These are phyloP conservation scores for Lipomyces starkeyi DNA, from an alignment of 805 yeast species.

Conservation along the genomic window DNA sequence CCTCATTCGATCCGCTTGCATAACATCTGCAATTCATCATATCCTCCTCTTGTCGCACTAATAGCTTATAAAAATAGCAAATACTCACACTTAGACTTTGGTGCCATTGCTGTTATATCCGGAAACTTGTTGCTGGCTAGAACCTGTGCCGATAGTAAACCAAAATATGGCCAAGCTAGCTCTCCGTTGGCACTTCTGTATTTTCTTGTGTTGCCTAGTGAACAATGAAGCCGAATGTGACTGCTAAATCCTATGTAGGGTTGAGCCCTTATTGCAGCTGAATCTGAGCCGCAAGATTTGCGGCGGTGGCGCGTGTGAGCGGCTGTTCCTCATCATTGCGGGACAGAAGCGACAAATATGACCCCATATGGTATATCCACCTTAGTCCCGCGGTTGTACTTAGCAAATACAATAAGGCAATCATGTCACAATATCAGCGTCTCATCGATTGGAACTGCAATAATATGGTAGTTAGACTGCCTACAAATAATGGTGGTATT, in stretches of 20 bases:
- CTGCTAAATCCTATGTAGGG: slow-evolving; percentile 11
- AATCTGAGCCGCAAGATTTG: background rate
- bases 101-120: slow-evolving; percentile 20
- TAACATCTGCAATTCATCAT: background rate
- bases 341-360: no score
- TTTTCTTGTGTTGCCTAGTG: no score
- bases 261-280: background rate
- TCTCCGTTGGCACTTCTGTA: no score
- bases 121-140: slow-evolving; percentile 1
- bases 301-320: background rate
- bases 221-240: background rate
- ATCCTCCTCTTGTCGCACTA: background rate
- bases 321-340: no score
- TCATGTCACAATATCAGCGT: no score
- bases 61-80: background rate
- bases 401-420: no score
- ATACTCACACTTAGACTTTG: slow-evolving; percentile 17
- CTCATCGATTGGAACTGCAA: no score
- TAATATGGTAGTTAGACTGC: no score
- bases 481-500: no score
- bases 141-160: no score
- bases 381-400: no score
- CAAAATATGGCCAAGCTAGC: background rate
- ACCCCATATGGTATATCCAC: no score
- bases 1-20: background rate